Evolutionary conservation across 306 rosid species (phyloP).

Genomic region (Datisca glomerata): DNA sequence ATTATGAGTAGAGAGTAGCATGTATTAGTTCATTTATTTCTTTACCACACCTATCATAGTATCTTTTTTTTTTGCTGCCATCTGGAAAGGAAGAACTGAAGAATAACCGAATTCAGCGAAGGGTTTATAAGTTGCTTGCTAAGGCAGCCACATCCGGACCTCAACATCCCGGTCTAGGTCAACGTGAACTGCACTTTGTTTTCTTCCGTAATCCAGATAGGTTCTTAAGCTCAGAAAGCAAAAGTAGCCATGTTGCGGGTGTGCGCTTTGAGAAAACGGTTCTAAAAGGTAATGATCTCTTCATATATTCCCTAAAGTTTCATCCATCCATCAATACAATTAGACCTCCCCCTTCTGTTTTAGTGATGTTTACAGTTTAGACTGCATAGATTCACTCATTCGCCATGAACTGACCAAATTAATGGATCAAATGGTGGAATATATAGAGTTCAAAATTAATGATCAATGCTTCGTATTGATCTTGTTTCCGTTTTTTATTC

Average conservation of each 20-base stretch:
- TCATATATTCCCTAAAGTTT: too few species aligned
- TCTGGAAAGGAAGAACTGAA: constrained; percentile 83
- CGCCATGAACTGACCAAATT: too few species aligned
- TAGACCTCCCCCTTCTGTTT: too few species aligned
- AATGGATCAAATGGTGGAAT: too few species aligned
- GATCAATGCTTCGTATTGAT: too few species aligned
- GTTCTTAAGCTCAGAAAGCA: constrained; percentile 46
- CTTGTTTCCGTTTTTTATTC: too few species aligned
- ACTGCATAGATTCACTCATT: too few species aligned
- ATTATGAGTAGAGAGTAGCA: too few species aligned
- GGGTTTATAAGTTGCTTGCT: constrained; percentile 74
- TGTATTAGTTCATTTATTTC: too few species aligned
- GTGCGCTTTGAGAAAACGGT: constrained; percentile 68
- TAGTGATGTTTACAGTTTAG: too few species aligned
- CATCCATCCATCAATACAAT: too few species aligned
- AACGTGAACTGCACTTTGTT: constrained; percentile 65
- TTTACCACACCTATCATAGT: neutral
- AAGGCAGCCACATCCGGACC: constrained; percentile 57
- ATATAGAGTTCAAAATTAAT: too few species aligned
- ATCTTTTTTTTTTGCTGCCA: constrained; percentile 22
- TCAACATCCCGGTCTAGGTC: constrained; percentile 26
- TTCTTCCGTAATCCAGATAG: constrained; percentile 70
- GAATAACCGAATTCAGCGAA: constrained; percentile 58
- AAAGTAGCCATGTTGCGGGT: constrained; percentile 38
- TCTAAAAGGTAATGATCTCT: constrained; percentile 37